phyloP scores from a whole-genome alignment of 2,329 filamentous ascomycete species.

The Simplicillium sp. region DNA sequence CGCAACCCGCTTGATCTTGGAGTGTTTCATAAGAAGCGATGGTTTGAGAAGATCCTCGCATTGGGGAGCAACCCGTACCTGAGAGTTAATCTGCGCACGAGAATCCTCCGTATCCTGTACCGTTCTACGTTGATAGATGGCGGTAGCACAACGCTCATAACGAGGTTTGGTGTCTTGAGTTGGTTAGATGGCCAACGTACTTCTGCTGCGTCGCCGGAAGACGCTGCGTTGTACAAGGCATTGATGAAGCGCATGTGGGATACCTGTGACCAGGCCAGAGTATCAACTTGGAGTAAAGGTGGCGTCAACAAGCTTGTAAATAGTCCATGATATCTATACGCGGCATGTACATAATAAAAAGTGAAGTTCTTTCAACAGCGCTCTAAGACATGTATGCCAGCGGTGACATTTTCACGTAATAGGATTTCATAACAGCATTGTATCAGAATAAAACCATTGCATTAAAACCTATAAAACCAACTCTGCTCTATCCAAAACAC shows the following conservation, averaged over 20 bases:
- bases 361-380: background rate
- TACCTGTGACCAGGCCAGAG: slow-evolving; percentile 57
- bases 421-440: background rate
- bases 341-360: background rate
- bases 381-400: too few relatives aligned
- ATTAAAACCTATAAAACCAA: slow-evolving; percentile 1
- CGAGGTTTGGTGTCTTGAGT: slow-evolving; percentile 61
- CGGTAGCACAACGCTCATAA: slow-evolving; percentile 73
- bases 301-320: slow-evolving; percentile 23
- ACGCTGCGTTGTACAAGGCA: slow-evolving; percentile 38
- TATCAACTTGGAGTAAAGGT: slow-evolving; percentile 56
- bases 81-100: slow-evolving; percentile 46
- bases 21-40: slow-evolving; percentile 49
- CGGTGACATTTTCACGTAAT: too few relatives aligned
- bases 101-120: slow-evolving; percentile 53
- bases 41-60: slow-evolving; percentile 68
- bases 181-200: slow-evolving; percentile 61
- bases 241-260: slow-evolving; percentile 51
- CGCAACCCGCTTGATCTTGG: slow-evolving; percentile 48
- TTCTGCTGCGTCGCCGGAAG: slow-evolving; percentile 28
- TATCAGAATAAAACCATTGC: background rate
- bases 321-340: slow-evolving; percentile 3
- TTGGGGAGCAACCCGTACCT: slow-evolving; percentile 60
- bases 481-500: background rate
- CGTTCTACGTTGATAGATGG: slow-evolving; percentile 57